Percentiles rank a stretch among this genome's conserved stretches.
phyloP scores from a whole-genome alignment of 106 monocot genomes.

The Acorus gramineus region DNA sequence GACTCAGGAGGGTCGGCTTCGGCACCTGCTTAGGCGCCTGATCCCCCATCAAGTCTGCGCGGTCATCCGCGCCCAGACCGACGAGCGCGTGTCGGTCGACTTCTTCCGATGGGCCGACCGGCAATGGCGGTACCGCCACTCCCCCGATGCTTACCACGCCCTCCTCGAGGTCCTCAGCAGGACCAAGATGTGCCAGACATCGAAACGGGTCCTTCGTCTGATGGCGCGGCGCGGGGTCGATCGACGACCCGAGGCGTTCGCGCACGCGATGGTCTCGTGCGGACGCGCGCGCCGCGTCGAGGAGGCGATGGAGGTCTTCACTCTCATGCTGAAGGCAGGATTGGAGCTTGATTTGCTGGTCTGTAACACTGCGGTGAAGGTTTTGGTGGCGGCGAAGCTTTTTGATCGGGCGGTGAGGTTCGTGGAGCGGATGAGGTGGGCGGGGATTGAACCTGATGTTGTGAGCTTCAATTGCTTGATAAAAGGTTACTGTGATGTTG shows the following conservation, averaged over 20 bases:
- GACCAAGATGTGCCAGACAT: constrained; percentile 48
- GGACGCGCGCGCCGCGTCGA: constrained; percentile 76
- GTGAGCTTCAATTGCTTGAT: constrained; percentile 84
- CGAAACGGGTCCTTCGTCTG: constrained; percentile 56
- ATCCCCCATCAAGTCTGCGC: constrained; percentile 44
- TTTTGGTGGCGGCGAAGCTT: constrained; percentile 55
- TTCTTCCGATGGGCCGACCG: constrained; percentile 91
- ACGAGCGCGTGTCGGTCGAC: constrained; percentile 47
- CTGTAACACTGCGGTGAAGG: constrained; percentile 64
- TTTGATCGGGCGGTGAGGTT: constrained; percentile 64
- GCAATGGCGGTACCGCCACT: constrained; percentile 87
- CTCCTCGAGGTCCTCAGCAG: constrained; percentile 71
- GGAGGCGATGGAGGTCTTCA: constrained; percentile 78
- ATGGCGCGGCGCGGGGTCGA: constrained; percentile 65
- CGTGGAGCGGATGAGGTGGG: constrained; percentile 57
- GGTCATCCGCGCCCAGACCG: constrained; percentile 51
- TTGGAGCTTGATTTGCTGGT: constrained; percentile 44
- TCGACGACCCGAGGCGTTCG: constrained; percentile 42
- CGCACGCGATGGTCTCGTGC: constrained; percentile 60
- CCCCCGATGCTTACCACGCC: constrained; percentile 51
- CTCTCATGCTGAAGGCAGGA: constrained; percentile 92
- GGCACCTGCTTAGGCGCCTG: constrained; percentile 44
- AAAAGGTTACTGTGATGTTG: constrained; percentile 65
- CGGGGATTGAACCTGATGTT: constrained; percentile 58
- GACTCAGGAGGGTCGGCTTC: constrained; percentile 53